Percentiles rank a stretch among this genome's conserved stretches.
phyloP scores from a whole-genome alignment of 129 eudicot genomes.

The Deinandra increscens region DNA sequence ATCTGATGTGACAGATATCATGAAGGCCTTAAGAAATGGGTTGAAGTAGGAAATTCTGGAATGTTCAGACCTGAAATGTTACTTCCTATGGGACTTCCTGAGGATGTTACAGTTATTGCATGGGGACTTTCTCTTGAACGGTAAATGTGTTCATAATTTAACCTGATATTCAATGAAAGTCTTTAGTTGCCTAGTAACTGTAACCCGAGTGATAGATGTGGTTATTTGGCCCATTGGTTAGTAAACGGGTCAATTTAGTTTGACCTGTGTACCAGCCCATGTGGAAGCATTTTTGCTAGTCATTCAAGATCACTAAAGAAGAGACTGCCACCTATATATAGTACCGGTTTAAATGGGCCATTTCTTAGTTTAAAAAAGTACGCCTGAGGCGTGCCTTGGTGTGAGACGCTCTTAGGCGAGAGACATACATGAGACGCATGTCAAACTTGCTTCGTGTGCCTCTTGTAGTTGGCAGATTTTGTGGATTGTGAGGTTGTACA shows the following conservation, averaged over 20 bases:
- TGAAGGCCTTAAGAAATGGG: constrained; percentile 94
- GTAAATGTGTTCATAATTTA: constrained; percentile 26
- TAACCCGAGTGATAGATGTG: background rate
- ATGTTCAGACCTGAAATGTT: constrained; percentile 99
- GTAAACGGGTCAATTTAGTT: background rate
- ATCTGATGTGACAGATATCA: constrained; percentile 57
- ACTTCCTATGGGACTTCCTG: constrained; percentile 93
- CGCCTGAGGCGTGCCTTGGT: no score
- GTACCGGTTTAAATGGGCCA: no score
- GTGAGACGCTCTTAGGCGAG: no score
- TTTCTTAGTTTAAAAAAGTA: no score
- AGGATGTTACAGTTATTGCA: constrained; percentile 94
- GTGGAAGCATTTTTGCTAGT: no score
- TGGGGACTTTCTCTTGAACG: constrained; percentile 95
- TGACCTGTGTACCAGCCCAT: background rate
- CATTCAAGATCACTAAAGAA: no score
- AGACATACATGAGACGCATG: no score
- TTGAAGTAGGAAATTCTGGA: constrained; percentile 96
- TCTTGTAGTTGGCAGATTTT: no score
- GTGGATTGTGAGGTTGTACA: no score
- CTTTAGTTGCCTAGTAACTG: constrained; percentile 11
- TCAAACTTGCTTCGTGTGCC: no score
- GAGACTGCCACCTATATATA: no score
- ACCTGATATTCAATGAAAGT: background rate
- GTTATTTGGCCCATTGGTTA: background rate